Percentiles rank a stretch among this genome's conserved stretches.
phyloP scores from a whole-genome alignment of 768 basidiomycete genomes.

The Serendipita sp. region DNA sequence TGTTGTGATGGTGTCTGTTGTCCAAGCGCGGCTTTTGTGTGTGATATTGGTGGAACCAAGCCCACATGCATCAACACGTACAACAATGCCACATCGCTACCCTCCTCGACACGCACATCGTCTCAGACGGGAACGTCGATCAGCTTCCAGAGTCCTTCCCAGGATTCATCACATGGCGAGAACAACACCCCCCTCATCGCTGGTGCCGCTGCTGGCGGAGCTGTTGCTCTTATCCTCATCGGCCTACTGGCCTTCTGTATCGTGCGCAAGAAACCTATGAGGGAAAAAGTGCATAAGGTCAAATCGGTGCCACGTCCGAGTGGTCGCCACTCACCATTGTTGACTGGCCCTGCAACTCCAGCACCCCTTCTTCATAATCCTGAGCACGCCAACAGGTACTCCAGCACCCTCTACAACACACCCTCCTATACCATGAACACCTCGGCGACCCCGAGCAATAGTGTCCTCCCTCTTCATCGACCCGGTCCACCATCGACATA shows the following conservation, averaged over 20 bases:
- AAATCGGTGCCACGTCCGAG: no score
- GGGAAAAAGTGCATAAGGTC: background rate
- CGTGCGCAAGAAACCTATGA: background rate
- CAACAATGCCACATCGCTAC: background rate
- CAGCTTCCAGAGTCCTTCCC: background rate
- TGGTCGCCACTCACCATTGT: no score
- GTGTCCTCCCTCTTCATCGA: background rate
- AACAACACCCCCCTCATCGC: slow-evolving; percentile 2
- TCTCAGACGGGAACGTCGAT: background rate
- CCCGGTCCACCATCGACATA: background rate
- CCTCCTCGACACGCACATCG: background rate
- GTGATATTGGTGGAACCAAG: background rate
- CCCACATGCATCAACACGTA: background rate
- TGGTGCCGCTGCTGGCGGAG: background rate
- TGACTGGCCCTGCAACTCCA: no score
- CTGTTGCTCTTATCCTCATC: background rate
- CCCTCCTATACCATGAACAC: background rate
- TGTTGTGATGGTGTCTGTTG: slow-evolving; percentile 1
- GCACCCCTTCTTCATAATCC: no score
- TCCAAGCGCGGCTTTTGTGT: background rate
- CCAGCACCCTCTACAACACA: background rate
- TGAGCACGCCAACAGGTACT: no score
- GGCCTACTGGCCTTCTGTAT: background rate
- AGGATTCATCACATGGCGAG: background rate
- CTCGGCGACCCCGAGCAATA: background rate